Evolutionary conservation across 2,329 filamentous ascomycete species (phyloP).

Genomic region (Colletotrichum lindemuthianum): DNA sequence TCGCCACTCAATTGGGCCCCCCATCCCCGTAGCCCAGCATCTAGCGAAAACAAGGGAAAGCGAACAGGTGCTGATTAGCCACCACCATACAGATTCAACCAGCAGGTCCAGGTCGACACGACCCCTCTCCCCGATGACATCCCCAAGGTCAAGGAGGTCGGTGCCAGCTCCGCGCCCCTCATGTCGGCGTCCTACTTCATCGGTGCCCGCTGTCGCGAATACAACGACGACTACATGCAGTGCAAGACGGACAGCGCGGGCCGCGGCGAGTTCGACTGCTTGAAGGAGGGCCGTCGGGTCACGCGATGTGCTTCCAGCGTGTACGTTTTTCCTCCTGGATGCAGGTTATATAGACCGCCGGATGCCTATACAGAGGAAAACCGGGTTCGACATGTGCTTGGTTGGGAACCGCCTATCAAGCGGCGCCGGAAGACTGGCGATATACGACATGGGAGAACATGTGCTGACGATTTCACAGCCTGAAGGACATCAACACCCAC

Average conservation of each 20-base stretch:
- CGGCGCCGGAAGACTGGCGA: no score
- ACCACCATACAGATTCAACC: constrained; percentile 80
- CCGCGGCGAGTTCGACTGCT: constrained; percentile 89
- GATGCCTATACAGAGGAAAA: no score
- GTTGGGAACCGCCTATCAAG: no score
- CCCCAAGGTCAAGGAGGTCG: constrained; percentile 92
- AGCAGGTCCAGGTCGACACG: constrained; percentile 92
- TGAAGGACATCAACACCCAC: constrained; percentile 95
- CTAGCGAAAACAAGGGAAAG: background rate
- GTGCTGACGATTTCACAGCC: constrained; percentile 57
- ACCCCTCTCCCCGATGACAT: constrained; percentile 93
- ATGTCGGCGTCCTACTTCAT: constrained; percentile 96
- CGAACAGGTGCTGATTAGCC: no score
- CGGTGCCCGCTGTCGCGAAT: constrained; percentile 90
- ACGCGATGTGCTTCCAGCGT: constrained; percentile 96
- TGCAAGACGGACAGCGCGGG: constrained; percentile 97
- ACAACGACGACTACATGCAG: constrained; percentile 99
- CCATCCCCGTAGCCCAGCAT: background rate
- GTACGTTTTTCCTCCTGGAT: constrained; percentile 66
- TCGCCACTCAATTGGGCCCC: constrained; percentile 15
- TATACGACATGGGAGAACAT: background rate
- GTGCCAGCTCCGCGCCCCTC: constrained; percentile 90
- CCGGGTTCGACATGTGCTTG: no score
- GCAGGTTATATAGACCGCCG: no score
- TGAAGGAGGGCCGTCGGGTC: constrained; percentile 96